Conservation (phyloP, 768 basidiomycete species). For the Naganishia randhawae region DNA sequence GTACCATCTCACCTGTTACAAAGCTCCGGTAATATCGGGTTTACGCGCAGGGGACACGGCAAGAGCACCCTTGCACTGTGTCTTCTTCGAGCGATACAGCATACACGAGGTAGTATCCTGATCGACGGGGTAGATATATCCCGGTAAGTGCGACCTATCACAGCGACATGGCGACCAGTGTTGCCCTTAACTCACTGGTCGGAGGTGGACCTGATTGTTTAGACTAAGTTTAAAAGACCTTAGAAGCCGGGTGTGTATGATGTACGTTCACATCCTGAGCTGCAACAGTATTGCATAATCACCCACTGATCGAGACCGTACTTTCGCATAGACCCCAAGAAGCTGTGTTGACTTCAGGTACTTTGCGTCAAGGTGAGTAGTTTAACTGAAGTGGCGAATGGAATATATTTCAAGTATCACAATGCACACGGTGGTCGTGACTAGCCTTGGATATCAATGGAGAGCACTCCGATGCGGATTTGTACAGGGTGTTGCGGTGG, state of each 20-base stretch:
- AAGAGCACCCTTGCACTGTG: slow-evolving; percentile 45
- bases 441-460: slow-evolving; percentile 79
- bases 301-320: neutral
- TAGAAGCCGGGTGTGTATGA: slow-evolving; percentile 8
- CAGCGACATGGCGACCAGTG: slow-evolving; percentile 57
- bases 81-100: slow-evolving; percentile 43
- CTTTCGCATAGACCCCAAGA: slow-evolving; percentile 50
- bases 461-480: slow-evolving; percentile 80
- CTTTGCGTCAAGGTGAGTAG: slow-evolving; percentile 32
- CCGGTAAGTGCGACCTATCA: slow-evolving; percentile 62
- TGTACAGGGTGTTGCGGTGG: slow-evolving; percentile 52
- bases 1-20: slow-evolving; percentile 37
- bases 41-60: slow-evolving; percentile 30
- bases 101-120: slow-evolving; percentile 34
- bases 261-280: neutral
- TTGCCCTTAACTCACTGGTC: too few species aligned
- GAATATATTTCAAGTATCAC: too few species aligned
- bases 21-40: slow-evolving; percentile 56
- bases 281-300: neutral
- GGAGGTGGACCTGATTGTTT: neutral
- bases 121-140: slow-evolving; percentile 45
- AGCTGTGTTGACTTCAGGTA: slow-evolving; percentile 44
- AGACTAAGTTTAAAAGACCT: slow-evolving; percentile 5
- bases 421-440: slow-evolving; percentile 52
- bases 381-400: too few species aligned